These are phyloP conservation scores for Neurospora terricola DNA, from an alignment of 495 filamentous ascomycete genomes.

Conservation along the genomic window DNA sequence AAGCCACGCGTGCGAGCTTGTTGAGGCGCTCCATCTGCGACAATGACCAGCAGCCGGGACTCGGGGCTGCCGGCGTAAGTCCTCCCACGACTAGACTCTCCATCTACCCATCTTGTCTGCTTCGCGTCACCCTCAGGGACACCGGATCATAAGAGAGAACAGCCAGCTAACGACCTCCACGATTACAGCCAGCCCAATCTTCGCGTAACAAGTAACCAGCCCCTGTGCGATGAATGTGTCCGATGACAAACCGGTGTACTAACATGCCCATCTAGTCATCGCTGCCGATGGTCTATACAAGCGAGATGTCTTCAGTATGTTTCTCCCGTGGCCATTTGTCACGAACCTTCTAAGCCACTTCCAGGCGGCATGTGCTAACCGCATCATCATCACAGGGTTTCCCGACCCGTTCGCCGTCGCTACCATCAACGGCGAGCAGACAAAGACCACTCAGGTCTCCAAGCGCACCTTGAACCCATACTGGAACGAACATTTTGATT, in stretches of 20 bases:
- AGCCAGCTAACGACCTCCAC: conserved; percentile 10
- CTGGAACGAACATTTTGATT: conserved; percentile 97
- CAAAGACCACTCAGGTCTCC: conserved; percentile 87
- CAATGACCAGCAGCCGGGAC: conserved; percentile 23
- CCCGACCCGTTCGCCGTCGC: conserved; percentile 97
- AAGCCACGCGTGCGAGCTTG: conserved; percentile 5
- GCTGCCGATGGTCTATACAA: conserved; percentile 98
- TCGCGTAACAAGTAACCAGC: conserved; percentile 52
- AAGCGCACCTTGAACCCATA: conserved; percentile 97
- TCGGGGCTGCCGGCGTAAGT: conserved; percentile 24
- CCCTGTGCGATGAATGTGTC: conserved; percentile 1
- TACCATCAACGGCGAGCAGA: conserved; percentile 93
- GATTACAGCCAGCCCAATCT: conserved; percentile 47
- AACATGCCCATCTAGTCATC: conserved; percentile 58
- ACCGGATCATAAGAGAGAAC: neutral
- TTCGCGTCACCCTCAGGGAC: neutral
- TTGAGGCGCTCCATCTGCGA: conserved; percentile 9
- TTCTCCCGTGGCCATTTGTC: conserved; percentile 8
- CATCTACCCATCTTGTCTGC: neutral
- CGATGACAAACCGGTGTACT: conserved; percentile 1
- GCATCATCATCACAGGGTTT: conserved; percentile 52
- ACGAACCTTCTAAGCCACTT: neutral
- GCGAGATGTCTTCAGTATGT: conserved; percentile 94
- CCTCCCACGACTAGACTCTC: neutral
- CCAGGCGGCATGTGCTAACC: neutral